phyloP scores from a whole-genome alignment of 2,329 filamentous ascomycete species.

The Aspergillus nomiae region DNA sequence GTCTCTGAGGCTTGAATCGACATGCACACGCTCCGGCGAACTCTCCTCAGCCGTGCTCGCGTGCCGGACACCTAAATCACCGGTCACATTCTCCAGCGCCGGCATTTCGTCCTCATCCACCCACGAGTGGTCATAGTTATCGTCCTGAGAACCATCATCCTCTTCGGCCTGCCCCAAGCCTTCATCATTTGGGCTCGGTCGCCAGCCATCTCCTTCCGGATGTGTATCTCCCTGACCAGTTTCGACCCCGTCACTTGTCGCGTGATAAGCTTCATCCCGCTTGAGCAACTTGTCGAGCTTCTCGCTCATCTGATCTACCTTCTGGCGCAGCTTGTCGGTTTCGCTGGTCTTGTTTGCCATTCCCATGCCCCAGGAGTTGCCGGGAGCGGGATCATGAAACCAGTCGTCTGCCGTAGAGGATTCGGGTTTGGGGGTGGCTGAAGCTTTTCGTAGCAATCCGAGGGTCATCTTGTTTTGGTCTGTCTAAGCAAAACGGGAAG shows the following conservation, averaged over 20 bases:
- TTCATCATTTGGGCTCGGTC: neutral
- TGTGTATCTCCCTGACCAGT: conserved; percentile 13
- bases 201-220: neutral
- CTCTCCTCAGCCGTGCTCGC: neutral
- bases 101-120: neutral
- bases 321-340: neutral
- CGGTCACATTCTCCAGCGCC: neutral
- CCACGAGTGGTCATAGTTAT: neutral
- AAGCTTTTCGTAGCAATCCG: neutral
- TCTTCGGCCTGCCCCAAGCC: neutral
- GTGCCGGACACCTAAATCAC: neutral
- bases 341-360: neutral
- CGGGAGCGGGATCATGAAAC: neutral
- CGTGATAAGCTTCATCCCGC: neutral
- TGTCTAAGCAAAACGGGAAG: neutral
- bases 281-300: neutral
- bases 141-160: neutral
- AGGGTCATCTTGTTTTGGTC: neutral
- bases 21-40: neutral
- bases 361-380: neutral
- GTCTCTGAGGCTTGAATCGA: neutral
- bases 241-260: neutral
- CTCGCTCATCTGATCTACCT: neutral
- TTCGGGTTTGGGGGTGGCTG: neutral
- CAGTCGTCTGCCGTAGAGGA: neutral